Evolutionary conservation across 768 basidiomycete genomes (phyloP).

Genomic region (Lactarius indigo): DNA sequence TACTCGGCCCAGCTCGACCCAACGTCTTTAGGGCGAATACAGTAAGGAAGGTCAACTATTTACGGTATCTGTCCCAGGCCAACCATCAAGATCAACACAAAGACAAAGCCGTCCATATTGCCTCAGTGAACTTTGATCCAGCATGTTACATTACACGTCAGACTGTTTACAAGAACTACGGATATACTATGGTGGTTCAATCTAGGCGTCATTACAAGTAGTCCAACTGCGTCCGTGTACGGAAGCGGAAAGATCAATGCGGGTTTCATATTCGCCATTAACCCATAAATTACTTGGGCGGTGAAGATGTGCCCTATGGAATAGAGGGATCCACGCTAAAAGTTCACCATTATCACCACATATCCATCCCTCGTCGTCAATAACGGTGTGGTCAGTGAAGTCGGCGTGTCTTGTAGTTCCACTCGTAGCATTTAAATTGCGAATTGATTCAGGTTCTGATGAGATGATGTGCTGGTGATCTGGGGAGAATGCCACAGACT

Average conservation of each 20-base stretch:
- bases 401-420: neutral
- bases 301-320: neutral
- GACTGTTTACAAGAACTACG: too few relatives aligned
- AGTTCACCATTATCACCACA: neutral
- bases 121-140: too few relatives aligned
- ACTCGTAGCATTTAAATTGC: neutral
- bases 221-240: neutral
- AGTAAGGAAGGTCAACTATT: too few relatives aligned
- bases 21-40: too few relatives aligned
- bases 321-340: neutral
- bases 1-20: too few relatives aligned
- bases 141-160: too few relatives aligned
- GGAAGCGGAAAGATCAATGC: neutral
- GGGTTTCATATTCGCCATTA: neutral
- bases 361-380: neutral
- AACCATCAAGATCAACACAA: too few relatives aligned
- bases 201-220: neutral
- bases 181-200: neutral
- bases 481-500: too few relatives aligned
- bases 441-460: too few relatives aligned
- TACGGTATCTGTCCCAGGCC: too few relatives aligned
- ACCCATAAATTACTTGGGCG: neutral
- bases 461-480: too few relatives aligned
- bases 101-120: too few relatives aligned
- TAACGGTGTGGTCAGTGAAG: neutral